Evolutionary conservation across 352 stramenopile species (phyloP), one percentile per base, ranked within the genome.

Genomic region (Phytopythium aichiense): DNA sequence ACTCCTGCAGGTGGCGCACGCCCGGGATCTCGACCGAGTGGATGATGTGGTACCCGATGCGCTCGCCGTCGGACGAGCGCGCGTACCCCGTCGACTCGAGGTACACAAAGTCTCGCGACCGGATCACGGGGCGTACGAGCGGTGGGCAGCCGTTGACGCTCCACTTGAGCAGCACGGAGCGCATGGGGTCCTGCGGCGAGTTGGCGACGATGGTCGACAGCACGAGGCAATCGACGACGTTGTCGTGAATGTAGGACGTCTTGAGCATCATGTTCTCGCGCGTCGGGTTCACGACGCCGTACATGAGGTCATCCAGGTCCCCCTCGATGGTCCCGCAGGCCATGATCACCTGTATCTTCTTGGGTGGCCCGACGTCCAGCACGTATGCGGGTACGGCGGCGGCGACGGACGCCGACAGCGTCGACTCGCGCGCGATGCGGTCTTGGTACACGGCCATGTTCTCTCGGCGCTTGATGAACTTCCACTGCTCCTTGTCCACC

Each of bases 161-260:
- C 60, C 60, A 66, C 60, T 66, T 66, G 60, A 66, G 60, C n/a
- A 49, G n/a, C n/a, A 66, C n/a, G 18, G 43, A 56, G 38, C 54
- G 60, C 52, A 61, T 48, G 12, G 60, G 60, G 49, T 66, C 60
- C 30, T 68, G 61, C 8, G 37, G 23, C 15, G 71, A 71, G 18
- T 71, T 69, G 11, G 52, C 40, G 15, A 69, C 53, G 22, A 81
- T 58, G 7, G 63, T 58, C 16, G 43, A 33, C 15, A 63, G 55
- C 46, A 67, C 61, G 7, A 31, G 33, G 48, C 54, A 67, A 49
- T 67, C 61, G 16, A 67, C 54, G 25, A 67, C 37, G 30, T 67
- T 53, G 55, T 67, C 61, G 33, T 63, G 55, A 28, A 67, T 59
- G 49, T 67, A 67, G 4, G 61, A 67, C 48, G 61, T 63, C 33